Evolutionary conservation across 768 basidiomycete species (phyloP).

Genomic region (Tephrocybe rancida): DNA sequence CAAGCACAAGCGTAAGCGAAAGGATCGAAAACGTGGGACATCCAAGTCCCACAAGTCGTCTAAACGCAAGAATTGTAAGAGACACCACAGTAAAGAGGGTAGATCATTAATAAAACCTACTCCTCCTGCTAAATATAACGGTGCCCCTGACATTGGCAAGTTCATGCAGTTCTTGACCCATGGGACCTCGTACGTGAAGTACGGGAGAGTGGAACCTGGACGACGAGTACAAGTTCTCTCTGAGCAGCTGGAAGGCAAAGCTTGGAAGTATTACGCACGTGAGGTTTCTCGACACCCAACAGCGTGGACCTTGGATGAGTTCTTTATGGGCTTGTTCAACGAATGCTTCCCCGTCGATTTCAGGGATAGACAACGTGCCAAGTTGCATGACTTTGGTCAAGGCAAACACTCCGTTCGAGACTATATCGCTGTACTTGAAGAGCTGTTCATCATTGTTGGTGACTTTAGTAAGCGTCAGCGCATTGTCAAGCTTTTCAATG

Average conservation of each 20-base stretch:
- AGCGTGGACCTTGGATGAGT: not conserved
- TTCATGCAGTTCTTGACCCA: conserved; percentile 22
- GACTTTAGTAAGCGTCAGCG: conserved; percentile 27
- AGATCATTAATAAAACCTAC: conserved; percentile 19
- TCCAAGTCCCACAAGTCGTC: too few relatives aligned
- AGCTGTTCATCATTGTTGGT: conserved; percentile 31
- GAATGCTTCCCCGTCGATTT: conserved; percentile 22
- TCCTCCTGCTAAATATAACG: conserved; percentile 19
- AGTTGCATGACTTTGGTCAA: conserved; percentile 25
- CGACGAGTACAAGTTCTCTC: not conserved
- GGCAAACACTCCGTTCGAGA: conserved; percentile 24
- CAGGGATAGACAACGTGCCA: conserved; percentile 24
- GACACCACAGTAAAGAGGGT: too few relatives aligned
- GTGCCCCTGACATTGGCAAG: conserved; percentile 1
- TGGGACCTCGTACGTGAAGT: conserved; percentile 16
- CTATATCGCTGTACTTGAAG: conserved; percentile 31
- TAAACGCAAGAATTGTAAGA: too few relatives aligned
- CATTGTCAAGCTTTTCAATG: conserved; percentile 36
- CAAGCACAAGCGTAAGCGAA: too few relatives aligned
- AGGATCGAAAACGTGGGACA: too few relatives aligned
- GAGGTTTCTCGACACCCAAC: not conserved
- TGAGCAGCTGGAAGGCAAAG: not conserved
- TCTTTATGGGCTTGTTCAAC: conserved; percentile 11
- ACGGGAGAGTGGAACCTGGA: not conserved
- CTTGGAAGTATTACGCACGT: conserved; percentile 1